Percentiles rank a stretch among this genome's conserved stretches.
phyloP scores from a whole-genome alignment of 306 rosid species.

The Casuarina glauca region DNA sequence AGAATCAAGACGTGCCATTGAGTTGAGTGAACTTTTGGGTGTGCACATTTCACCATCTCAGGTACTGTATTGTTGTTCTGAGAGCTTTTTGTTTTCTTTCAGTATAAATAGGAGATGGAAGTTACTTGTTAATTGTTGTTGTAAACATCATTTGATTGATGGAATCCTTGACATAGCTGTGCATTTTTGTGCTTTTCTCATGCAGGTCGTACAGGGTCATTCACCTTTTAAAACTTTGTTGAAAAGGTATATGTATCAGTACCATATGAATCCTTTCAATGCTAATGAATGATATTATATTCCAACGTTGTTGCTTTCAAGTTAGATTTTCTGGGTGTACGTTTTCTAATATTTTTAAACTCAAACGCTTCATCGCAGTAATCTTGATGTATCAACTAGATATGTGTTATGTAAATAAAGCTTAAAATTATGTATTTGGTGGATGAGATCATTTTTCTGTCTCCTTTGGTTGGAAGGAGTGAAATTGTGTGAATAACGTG shows the following conservation, averaged over 20 bases:
- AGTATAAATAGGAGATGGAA: background rate
- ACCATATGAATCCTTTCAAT: background rate
- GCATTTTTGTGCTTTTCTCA: constrained; percentile 11
- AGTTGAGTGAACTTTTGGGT: constrained; percentile 36
- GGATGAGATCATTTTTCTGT: background rate
- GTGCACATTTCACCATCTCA: constrained; percentile 36
- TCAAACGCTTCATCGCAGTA: background rate
- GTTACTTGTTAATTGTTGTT: background rate
- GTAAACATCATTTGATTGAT: constrained; percentile 18
- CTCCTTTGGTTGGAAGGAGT: background rate
- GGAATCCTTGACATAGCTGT: constrained; percentile 31
- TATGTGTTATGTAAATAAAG: background rate
- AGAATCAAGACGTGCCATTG: constrained; percentile 34
- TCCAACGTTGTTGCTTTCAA: background rate
- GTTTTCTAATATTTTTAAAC: constrained; percentile 5
- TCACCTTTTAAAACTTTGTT: constrained; percentile 34
- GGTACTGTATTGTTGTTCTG: constrained; percentile 14
- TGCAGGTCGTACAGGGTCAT: constrained; percentile 44
- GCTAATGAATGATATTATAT: background rate
- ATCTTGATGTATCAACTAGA: background rate
- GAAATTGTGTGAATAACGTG: background rate
- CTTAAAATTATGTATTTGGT: background rate
- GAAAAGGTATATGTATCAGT: constrained; percentile 22
- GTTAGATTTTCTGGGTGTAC: background rate
- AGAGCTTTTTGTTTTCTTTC: background rate